Evolutionary conservation across 257 asterid species (phyloP), one percentile per base, ranked within the genome.

Genomic region (Solanum chiquidenum): DNA sequence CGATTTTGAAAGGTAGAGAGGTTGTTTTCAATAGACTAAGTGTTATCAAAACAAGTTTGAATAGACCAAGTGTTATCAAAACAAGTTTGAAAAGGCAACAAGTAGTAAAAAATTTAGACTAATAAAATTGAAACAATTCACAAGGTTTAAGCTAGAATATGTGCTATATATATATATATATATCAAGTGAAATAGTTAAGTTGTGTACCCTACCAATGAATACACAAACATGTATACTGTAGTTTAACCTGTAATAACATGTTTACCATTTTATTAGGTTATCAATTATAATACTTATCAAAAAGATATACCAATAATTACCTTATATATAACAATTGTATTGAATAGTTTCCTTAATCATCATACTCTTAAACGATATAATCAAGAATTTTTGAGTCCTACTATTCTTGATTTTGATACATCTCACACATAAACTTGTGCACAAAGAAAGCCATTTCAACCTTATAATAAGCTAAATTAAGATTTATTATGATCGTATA

Each of bases 381-480:
- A 46, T 27, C 68, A 80, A 80, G 40, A 27, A 14, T 25, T 77
- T 27, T 14, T 27, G 85, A 27, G 58, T 44, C 16, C 18, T 44
- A 46, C 64, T 55, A 18, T 79, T 79, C 66, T 44, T 80, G 68
- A 46, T 46, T 49, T 44, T 44, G 16, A 44, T 42, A 79, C 4
- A 79, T 79, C 85, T 44, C 68, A 31, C 7, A 46, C 60, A 80
- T 25, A 89, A 88, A 60, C 82, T 88, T 64, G 90, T 85, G 73
- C 62, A 80, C 60, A 87, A 25, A 86, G 4, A 91, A 91, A 86
- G 88, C 83, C 87, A 91, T 83, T 52, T 80, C 88, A 64, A 73
- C 83, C 52, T 49, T 82, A 85, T 52, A 23, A 86, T 77, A 77
- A 42, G 16, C 64, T 14, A 69, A 27, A 68, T 5, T 7, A 68